These are phyloP conservation scores for Russula olivacea DNA, from an alignment of 768 basidiomycete genomes.

Conservation along the genomic window DNA sequence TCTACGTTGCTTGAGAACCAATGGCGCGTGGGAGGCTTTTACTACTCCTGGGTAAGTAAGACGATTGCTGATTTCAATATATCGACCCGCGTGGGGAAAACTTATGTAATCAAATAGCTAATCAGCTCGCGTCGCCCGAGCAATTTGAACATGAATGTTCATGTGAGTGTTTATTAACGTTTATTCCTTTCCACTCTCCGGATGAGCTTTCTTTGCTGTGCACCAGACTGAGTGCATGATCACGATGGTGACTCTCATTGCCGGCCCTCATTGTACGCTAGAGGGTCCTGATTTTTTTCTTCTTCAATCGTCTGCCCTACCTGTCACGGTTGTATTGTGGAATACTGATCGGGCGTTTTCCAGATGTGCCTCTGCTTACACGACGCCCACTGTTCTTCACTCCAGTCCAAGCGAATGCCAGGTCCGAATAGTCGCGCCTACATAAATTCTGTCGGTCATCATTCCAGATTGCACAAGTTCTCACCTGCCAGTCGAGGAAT, in stretches of 20 bases:
- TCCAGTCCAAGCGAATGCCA: slow-evolving; percentile 90
- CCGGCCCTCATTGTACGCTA: slow-evolving; percentile 24
- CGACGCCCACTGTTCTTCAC: slow-evolving; percentile 92
- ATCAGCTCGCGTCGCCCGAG: background rate
- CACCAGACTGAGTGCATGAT: slow-evolving; percentile 24
- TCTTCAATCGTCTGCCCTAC: background rate
- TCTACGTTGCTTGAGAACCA: too few relatives aligned
- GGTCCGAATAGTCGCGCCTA: slow-evolving; percentile 86
- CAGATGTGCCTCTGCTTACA: background rate
- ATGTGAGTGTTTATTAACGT: too few relatives aligned
- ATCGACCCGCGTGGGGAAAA: too few relatives aligned
- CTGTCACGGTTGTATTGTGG: background rate
- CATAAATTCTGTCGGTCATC: slow-evolving; percentile 12
- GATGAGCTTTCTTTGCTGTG: slow-evolving; percentile 25
- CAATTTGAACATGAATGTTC: too few relatives aligned
- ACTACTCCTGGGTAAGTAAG: too few relatives aligned
- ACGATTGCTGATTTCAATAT: too few relatives aligned
- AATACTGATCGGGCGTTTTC: slow-evolving; percentile 4
- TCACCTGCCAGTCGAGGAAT: slow-evolving; percentile 73
- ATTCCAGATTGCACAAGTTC: background rate
- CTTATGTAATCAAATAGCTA: background rate
- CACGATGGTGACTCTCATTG: slow-evolving; percentile 21
- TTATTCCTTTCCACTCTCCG: background rate
- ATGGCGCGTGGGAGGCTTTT: too few relatives aligned
- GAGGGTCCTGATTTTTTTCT: slow-evolving; percentile 20